Evolutionary conservation across 345 rosid species (phyloP), one percentile per base, ranked within the genome.

Genomic region (Pseudoturritis turrita): DNA sequence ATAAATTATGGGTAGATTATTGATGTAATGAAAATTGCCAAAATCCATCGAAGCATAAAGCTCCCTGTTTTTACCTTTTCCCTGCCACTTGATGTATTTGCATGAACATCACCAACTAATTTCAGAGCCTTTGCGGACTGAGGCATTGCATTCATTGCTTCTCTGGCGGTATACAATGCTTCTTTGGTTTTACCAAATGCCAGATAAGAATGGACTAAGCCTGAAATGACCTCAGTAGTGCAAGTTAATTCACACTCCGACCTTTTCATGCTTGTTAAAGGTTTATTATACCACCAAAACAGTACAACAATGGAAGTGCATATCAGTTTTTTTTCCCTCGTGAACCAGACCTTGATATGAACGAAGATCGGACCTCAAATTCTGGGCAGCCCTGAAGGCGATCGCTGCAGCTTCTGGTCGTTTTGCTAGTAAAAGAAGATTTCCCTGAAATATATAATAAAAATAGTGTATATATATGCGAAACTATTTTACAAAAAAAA

Each of bases 101-200:
- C 94, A 74, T 95, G 97, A 58, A 90, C 99, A 83, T 95, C 99
- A 47, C 99, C 99, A 36, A 95, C 99, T 79, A 92, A 80, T 77
- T 92, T 95, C 69, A 92, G 73, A 51, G 98, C 97, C 82, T 88
- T 91, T 51, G 99, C 96, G 46, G 98, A 95, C 74, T 91, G 99
- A 78, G 99, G 99, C 96, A 91, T 95, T 52, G 96, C 94, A 82
- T 87, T 95, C 98, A 92, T 92, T 49, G 98, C 99, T 85, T 92
- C 99, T 78, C 99, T 87, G 10, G 99, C 90, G 37, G 94, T 85
- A 85, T 83, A 86, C 56, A 95, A 81, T 43, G 98, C 99, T 80
- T 95, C 97, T 82, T 95, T 95, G 70, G 85, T 83, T 83, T 89
- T 95, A 47, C 88, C 84, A 75, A 82, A 88, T 67, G 91, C 90